Evolutionary conservation across 2,329 filamentous ascomycete genomes (phyloP).

Genomic region (Colletotrichum sp.): DNA sequence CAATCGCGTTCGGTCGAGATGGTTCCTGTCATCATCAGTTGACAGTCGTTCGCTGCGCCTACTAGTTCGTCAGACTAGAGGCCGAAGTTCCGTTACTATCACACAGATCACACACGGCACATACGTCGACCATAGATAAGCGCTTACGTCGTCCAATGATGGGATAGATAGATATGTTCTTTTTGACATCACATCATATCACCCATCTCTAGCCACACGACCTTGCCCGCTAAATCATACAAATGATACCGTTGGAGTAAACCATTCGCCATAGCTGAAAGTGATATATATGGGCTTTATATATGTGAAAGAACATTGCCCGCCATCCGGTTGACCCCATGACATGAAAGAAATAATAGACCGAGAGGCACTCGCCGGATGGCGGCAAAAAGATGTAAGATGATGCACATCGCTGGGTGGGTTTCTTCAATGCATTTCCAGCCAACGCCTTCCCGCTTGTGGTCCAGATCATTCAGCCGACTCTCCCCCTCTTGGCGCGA

Average conservation of each 20-base stretch:
- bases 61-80: neutral
- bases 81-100: neutral
- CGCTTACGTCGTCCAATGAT: neutral
- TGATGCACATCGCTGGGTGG: slow-evolving; percentile 17
- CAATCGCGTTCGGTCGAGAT: neutral
- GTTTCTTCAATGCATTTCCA: slow-evolving; percentile 14
- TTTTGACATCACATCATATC: neutral
- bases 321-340: neutral
- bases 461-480: neutral
- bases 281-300: slow-evolving; percentile 11
- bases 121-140: neutral
- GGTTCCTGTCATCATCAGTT: neutral
- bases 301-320: slow-evolving; percentile 17
- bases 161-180: neutral
- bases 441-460: slow-evolving; percentile 16
- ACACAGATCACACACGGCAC: neutral
- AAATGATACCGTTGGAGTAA: neutral
- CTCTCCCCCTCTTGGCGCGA: neutral
- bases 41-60: neutral
- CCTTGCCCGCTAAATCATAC: neutral
- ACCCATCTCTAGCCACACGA: neutral
- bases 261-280: slow-evolving; percentile 3
- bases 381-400: slow-evolving; percentile 11
- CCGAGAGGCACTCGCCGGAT: neutral
- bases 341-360: neutral